Evolutionary conservation across 2,329 filamentous ascomycete genomes (phyloP).

Genomic region (Lizonia empirigonia): DNA sequence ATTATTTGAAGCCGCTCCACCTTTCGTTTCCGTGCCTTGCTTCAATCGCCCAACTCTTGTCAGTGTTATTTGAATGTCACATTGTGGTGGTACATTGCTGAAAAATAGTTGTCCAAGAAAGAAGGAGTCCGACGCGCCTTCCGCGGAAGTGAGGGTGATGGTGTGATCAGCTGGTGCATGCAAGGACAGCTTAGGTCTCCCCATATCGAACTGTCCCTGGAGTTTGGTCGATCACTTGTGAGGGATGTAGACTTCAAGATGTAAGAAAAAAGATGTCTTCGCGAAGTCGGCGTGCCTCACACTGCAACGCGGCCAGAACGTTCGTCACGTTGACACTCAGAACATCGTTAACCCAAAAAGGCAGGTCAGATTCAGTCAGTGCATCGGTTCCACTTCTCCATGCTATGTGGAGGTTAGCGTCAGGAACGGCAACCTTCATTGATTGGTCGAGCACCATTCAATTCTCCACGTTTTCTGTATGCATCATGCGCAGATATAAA

Average conservation of each 20-base stretch:
- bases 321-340: not conserved
- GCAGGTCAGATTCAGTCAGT: slow-evolving; percentile 17
- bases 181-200: slow-evolving; percentile 5
- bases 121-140: not conserved
- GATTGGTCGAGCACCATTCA: not conserved
- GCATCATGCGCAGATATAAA: not conserved
- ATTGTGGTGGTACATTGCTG: slow-evolving; percentile 4
- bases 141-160: not conserved
- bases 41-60: slow-evolving; percentile 11
- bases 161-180: slow-evolving; percentile 4
- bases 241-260: not conserved
- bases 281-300: not conserved
- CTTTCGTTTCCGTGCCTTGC: not conserved
- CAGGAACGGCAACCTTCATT: not conserved
- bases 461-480: not conserved
- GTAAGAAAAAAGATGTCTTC: not conserved
- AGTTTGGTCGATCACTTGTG: not conserved
- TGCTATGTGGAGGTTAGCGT: slow-evolving; percentile 2
- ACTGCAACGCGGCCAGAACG: not conserved
- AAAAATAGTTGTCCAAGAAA: slow-evolving; percentile 3
- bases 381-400: not conserved
- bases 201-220: not conserved
- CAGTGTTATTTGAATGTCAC: slow-evolving; percentile 6
- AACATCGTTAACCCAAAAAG: not conserved
- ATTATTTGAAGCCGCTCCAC: not conserved